Conservation (phyloP, 225 moss, liverwort and hornwort species). For the Pleurozium schreberi region DNA sequence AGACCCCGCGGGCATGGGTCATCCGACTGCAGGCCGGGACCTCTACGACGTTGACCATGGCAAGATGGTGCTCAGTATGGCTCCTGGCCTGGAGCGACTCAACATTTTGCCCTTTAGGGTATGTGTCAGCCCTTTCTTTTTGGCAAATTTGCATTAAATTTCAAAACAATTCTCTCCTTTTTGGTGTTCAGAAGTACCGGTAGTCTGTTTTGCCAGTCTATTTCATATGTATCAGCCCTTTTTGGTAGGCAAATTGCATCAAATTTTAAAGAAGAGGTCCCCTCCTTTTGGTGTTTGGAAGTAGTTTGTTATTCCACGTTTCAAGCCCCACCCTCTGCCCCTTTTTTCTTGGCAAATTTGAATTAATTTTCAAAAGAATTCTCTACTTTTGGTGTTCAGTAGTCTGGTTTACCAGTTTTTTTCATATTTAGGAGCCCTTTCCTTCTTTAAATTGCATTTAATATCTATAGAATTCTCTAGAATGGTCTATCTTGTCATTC, state of each 20-base stretch:
- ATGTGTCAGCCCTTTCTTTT: background rate
- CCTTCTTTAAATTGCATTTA: background rate
- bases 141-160: background rate
- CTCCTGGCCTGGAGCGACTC: conserved; percentile 77
- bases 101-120: conserved; percentile 92
- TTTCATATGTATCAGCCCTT: background rate
- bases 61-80: conserved; percentile 84
- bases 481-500: background rate
- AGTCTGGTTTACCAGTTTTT: background rate
- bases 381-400: background rate
- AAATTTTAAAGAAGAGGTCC: background rate
- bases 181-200: too few relatives aligned
- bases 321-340: background rate
- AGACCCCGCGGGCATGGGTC: conserved; percentile 94
- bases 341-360: background rate
- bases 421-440: too few relatives aligned
- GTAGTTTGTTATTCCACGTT: background rate
- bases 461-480: background rate
- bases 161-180: background rate
- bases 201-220: background rate
- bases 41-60: conserved; percentile 86
- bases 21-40: conserved; percentile 70
- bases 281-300: background rate
- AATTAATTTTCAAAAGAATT: background rate
- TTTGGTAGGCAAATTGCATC: background rate